Percentiles rank a stretch among this genome's conserved stretches.
Conservation (phyloP, 345 rosid genomes). For the Acer yangbiense region DNA sequence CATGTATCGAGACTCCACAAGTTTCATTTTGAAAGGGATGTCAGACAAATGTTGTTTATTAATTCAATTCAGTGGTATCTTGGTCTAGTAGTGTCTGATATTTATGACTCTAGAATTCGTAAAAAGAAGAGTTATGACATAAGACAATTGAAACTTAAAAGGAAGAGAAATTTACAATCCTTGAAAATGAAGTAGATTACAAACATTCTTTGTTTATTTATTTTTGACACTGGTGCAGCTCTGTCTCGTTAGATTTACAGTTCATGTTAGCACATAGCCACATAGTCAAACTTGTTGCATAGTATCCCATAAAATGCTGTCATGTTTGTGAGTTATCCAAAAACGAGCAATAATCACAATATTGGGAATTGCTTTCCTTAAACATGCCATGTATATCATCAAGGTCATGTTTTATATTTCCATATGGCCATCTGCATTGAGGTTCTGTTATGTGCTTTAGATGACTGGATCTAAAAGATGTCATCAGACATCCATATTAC, state of each 20-base stretch:
- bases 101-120: not conserved
- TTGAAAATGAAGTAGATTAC: not conserved
- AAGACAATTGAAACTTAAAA: not conserved
- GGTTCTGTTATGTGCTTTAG: not conserved
- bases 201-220: not conserved
- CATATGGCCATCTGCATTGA: not conserved
- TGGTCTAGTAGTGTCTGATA: not conserved
- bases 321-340: not conserved
- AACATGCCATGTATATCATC: not conserved
- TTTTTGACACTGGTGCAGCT: not conserved
- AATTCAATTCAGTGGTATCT: not conserved
- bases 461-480: not conserved
- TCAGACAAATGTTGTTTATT: not conserved
- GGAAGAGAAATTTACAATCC: not conserved
- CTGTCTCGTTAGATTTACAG: not conserved
- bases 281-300: not conserved
- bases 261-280: not conserved
- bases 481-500: not conserved
- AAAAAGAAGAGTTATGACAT: not conserved
- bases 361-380: not conserved
- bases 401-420: not conserved
- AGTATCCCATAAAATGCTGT: not conserved
- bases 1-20: not conserved
- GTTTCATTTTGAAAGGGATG: slow-evolving; percentile 1
- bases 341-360: not conserved